Base-by-base conservation (phyloP, 2,329 filamentous ascomycete species). In the Beauveria medogensis region DNA sequence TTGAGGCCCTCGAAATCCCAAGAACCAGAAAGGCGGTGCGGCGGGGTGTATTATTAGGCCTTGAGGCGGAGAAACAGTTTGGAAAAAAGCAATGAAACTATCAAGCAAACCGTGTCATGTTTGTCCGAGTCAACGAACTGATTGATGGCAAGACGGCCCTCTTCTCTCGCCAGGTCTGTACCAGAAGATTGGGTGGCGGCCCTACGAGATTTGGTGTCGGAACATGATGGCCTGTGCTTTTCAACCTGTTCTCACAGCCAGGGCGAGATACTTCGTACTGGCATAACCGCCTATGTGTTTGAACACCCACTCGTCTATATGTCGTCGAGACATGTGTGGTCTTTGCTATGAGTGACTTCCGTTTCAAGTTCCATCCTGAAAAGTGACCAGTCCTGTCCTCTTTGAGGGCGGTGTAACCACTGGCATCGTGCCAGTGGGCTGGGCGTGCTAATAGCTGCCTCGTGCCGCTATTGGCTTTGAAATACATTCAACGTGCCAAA, bases 161-260 rank as follows among this genome's bases (percentile, higher is more conserved):
- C 3, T 30, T 34, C 6, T 34, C n/a, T 22, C 34, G n/a, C 22
- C 41, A 37, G 28, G 24, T 26, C 22, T 6, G 55, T 57, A 24
- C 55, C 44, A 46, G 55, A 20, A 57, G 26, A 59, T 59, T 51
- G 56, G 56, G 34, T 52, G 56, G 56, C 56, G 30, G 46, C 47
- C 24, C 14, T 52, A 22, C 30, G 46, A 50, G 30, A 50, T 57
- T 50, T 54, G 55, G 44, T 40, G 55, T 48, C 24, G 18, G 24
- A 28, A 20, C 14, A 40, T 41, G 30, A 30, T 48, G 28, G 55
- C n/a, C 43, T 30, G 14, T 48, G n/a, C n/a, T 18, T 14, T 34
- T 22, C n/a, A 24, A 16, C n/a, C 22, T 43, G 55, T 28, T 51
- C 37, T 40, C 26, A 22, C 22, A 16, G 26, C 24, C 43, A 28